Evolutionary conservation across 345 rosid species (phyloP), one percentile per base, ranked within the genome.

Genomic region (Mallotus nudiflorus): DNA sequence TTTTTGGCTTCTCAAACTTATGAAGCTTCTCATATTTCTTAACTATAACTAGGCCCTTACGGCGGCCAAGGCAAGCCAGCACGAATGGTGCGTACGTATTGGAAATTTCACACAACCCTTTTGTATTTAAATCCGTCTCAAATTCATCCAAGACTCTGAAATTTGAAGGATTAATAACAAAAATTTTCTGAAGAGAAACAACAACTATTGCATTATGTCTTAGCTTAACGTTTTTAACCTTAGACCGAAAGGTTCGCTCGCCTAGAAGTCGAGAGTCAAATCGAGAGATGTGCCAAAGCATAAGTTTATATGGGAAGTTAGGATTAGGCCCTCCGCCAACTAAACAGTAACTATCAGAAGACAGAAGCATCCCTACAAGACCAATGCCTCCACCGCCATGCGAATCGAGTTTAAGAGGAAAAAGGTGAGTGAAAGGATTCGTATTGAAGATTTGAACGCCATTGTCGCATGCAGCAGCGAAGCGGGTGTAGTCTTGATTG

Each of bases 41-140:
- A 15, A 84, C 65, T 73, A 86, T 80, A 54, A 86, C 71, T 68
- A 80, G 86, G 9, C 90, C 90, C 72, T 84, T 81, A 59, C 65
- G 83, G 35, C 75, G 44, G 4, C 85, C 90, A 0, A 79, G 78
- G 44, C 86, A 82, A 16, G 74, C 83, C 66, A 86, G 64, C 44
- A 82, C 72, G 85, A 86, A 70, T 28, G 78, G 66, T 44, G 80
- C 63, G 8, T 77, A 61, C 3, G 51, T 69, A 50, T 82, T 82
- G 2, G 88, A 82, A 10, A 82, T 71, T 62, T 71, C 82, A 44
- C 87, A 84, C 72, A 86, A 50, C 3, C 90, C 90, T 62, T 70
- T 77, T 0, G 83, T 80, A 60, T 86, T 86, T 42, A 19, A 58
- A 4, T 54, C 61, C 51, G 87, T 85, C 66, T 83, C 85, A 42